Evolutionary conservation across 192 early-diverging fungal genomes (phyloP).

Genomic region (Pilobolus umbonatus): DNA sequence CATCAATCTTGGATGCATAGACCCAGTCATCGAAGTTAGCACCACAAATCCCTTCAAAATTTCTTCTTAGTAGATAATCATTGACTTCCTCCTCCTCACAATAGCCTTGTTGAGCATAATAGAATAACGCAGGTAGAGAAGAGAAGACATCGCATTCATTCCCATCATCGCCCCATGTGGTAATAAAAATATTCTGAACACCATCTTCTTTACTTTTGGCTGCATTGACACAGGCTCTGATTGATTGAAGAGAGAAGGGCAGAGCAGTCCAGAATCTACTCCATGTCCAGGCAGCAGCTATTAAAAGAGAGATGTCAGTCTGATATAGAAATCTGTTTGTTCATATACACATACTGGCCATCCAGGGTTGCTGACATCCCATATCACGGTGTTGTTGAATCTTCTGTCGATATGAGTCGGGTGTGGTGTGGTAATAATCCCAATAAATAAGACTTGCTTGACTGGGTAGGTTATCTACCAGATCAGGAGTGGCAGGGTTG

Average conservation of each 20-base stretch:
- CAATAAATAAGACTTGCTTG: constrained; percentile 75
- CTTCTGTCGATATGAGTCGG: constrained; percentile 69
- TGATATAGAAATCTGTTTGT: not conserved
- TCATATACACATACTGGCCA: constrained; percentile 57
- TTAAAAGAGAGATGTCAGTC: not conserved
- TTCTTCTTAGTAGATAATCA: constrained; percentile 46
- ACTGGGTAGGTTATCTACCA: constrained; percentile 54
- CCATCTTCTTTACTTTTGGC: constrained; percentile 52
- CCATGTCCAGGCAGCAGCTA: constrained; percentile 74
- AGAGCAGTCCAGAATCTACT: constrained; percentile 78
- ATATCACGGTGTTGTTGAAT: constrained; percentile 80
- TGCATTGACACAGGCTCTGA: constrained; percentile 66
- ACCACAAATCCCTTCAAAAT: constrained; percentile 68
- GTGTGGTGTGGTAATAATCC: constrained; percentile 80
- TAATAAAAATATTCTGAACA: constrained; percentile 75
- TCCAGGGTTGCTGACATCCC: constrained; percentile 74
- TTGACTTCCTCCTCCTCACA: constrained; percentile 59
- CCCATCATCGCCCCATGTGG: constrained; percentile 88
- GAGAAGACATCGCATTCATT: constrained; percentile 89
- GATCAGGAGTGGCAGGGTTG: constrained; percentile 49
- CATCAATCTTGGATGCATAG: constrained; percentile 50
- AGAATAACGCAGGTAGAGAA: constrained; percentile 69
- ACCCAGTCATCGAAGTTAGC: constrained; percentile 77
- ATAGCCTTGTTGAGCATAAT: constrained; percentile 75
- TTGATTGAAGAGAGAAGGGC: constrained; percentile 75